Evolutionary conservation across 2,329 filamentous ascomycete genomes (phyloP), one percentile per base, ranked within the genome.

Genomic region (Stagonosporopsis chrysanthemi): DNA sequence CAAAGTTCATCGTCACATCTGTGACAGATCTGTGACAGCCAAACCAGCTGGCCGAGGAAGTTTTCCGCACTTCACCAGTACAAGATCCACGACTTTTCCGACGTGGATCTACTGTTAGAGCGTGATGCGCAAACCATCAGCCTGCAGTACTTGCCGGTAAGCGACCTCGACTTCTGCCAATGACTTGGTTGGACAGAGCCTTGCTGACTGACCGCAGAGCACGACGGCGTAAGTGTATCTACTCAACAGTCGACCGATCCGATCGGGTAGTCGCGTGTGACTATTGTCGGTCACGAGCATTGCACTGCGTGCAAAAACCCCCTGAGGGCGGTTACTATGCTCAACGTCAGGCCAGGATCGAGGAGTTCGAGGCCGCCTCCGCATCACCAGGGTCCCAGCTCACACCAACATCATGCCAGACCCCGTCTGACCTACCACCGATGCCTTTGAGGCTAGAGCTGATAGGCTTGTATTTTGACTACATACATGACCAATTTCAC

Each of bases 271-370:
- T 60, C 19, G 54, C 53, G 23, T 68, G 66, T 48, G 61, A 67
- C 24, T 60, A 68, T 38, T 68, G 66, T 51, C 47, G 56, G 33
- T 60, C 63, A 31, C 64, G 64, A 55, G 64, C 61, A 29, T 49
- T 63, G 35, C 61, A 42, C 7, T 68, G 66, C 50, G 48, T 68
- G 6, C 66, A 67, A 42, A 61, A 53, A 9, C 66, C 66, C 6
- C 66, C 66, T 44, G 64, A 67, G 47, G 66, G 66, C 15, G 66
- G 66, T 12, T 68, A 68, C 41, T 68, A 68, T 60, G 66, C 66
- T 42, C 60, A 58, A 47, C 61, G 64, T 52, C 63, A 52, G 31
- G 64, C 64, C 22, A 63, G 53, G 31, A 60, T 64, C 23, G 57
- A 63, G 24, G 58, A 61, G 39, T 29, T 49, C 9, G 42, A 47